phyloP scores from a whole-genome alignment of 1,139 yeast species.

The Geotrichum restrictum region DNA sequence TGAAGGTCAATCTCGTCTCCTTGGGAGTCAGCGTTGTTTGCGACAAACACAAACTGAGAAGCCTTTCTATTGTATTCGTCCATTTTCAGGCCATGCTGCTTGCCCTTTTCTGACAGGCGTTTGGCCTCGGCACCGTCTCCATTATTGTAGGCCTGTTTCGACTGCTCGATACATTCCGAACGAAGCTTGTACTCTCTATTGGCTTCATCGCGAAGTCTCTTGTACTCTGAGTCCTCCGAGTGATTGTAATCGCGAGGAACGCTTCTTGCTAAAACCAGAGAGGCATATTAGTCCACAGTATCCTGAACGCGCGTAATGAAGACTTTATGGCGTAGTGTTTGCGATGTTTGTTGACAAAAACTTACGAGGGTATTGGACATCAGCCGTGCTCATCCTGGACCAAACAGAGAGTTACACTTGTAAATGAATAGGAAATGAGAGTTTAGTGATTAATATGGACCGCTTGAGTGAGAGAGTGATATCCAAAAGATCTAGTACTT shows the following conservation, averaged over 20 bases:
- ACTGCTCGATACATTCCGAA: slow-evolving; percentile 55
- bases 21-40: slow-evolving; percentile 80
- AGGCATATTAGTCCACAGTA: too few relatives aligned
- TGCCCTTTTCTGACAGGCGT: slow-evolving; percentile 65
- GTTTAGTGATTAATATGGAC: too few relatives aligned
- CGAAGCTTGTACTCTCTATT: slow-evolving; percentile 59
- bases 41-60: slow-evolving; percentile 77
- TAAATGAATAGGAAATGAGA: too few relatives aligned
- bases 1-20: slow-evolving; percentile 88
- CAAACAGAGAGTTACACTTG: too few relatives aligned
- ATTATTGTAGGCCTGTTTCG: slow-evolving; percentile 68
- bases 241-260: slow-evolving; percentile 39
- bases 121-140: slow-evolving; percentile 77
- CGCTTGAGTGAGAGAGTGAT: too few relatives aligned
- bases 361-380: not conserved
- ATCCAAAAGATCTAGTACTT: too few relatives aligned
- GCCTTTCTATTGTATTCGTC: slow-evolving; percentile 73
- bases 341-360: slow-evolving; percentile 36
- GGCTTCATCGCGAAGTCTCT: slow-evolving; percentile 63
- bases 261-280: slow-evolving; percentile 9
- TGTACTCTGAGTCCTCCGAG: slow-evolving; percentile 48
- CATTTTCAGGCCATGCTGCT: slow-evolving; percentile 55
- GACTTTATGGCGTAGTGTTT: too few relatives aligned
- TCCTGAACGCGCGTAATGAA: too few relatives aligned
- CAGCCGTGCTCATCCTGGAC: slow-evolving; percentile 1